phyloP scores from a whole-genome alignment of 78 protist species.

The Dictyostelium brefeldianum region DNA sequence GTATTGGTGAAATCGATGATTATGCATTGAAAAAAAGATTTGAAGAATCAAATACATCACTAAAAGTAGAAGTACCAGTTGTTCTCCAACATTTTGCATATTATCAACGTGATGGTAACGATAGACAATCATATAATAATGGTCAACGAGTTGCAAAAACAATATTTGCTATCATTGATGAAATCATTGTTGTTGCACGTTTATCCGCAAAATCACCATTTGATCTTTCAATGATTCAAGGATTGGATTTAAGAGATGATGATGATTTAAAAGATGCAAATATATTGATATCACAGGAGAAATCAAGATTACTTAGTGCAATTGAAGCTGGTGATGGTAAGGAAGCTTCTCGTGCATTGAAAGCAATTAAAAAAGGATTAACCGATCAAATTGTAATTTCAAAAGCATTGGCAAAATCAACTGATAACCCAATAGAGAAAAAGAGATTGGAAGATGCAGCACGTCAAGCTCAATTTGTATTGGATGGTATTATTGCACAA shows the following conservation, averaged over 20 bases:
- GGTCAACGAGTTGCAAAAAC: constrained; percentile 35
- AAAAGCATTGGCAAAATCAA: constrained; percentile 76
- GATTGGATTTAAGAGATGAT: constrained; percentile 72
- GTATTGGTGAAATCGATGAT: constrained; percentile 67
- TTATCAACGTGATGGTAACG: constrained; percentile 68
- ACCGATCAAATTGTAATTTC: constrained; percentile 72
- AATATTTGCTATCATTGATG: constrained; percentile 37
- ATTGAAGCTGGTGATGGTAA: constrained; percentile 83
- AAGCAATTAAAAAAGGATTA: constrained; percentile 71
- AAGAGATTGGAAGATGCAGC: constrained; percentile 70
- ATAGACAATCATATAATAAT: not conserved
- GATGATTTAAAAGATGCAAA: constrained; percentile 65
- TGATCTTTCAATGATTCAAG: constrained; percentile 72
- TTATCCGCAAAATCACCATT: constrained; percentile 78
- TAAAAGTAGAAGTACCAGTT: constrained; percentile 70
- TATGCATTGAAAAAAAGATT: constrained; percentile 51
- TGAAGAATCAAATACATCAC: constrained; percentile 55
- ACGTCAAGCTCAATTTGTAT: constrained; percentile 38
- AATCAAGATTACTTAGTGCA: constrained; percentile 51
- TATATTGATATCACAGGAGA: constrained; percentile 65
- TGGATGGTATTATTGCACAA: constrained; percentile 53
- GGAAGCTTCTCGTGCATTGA: constrained; percentile 71
- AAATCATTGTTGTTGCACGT: constrained; percentile 60
- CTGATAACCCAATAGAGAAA: constrained; percentile 67
- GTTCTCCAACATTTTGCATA: constrained; percentile 56